A percentile compares a stretch with the other conserved stretches of the same genome.
These are phyloP conservation scores for Botrytis deweyae DNA, from an alignment of 2,329 filamentous ascomycete genomes.

Conservation along the genomic window DNA sequence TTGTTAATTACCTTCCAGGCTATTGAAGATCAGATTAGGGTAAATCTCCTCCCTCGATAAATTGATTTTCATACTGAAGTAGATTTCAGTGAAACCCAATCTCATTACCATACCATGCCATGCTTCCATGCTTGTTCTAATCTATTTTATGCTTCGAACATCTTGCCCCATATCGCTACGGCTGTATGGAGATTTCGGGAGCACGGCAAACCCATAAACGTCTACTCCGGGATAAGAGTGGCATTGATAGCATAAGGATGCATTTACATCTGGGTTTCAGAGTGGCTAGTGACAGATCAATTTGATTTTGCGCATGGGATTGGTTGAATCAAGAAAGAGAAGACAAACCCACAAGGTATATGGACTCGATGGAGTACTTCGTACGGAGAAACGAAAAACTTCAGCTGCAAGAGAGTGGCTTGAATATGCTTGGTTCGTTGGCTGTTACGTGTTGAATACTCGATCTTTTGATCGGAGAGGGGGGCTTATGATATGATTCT, in stretches of 20 bases:
- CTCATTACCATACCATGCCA: not conserved
- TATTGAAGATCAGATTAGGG: not conserved
- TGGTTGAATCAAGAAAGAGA: not conserved
- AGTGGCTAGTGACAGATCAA: not conserved
- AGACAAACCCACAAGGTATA: no score
- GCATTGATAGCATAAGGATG: not conserved
- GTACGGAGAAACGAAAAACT: not conserved
- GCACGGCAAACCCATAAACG: not conserved
- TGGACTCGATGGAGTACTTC: not conserved
- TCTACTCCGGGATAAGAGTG: not conserved
- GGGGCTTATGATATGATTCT: constrained; percentile 1
- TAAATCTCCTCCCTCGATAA: not conserved
- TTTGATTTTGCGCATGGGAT: not conserved
- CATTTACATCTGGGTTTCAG: constrained; percentile 3
- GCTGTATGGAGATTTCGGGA: constrained; percentile 8
- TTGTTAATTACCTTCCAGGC: not conserved
- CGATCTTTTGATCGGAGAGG: not conserved
- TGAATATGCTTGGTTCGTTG: constrained; percentile 1
- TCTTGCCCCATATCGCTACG: not conserved
- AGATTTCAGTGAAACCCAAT: constrained; percentile 5
- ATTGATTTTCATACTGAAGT: not conserved
- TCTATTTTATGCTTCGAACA: not conserved
- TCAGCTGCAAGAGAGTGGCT: constrained; percentile 12
- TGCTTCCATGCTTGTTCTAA: not conserved
- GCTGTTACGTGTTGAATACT: constrained; percentile 9